These are phyloP conservation scores for Calonectria naviculata DNA, from an alignment of 2,329 filamentous ascomycete genomes.

Conservation along the genomic window DNA sequence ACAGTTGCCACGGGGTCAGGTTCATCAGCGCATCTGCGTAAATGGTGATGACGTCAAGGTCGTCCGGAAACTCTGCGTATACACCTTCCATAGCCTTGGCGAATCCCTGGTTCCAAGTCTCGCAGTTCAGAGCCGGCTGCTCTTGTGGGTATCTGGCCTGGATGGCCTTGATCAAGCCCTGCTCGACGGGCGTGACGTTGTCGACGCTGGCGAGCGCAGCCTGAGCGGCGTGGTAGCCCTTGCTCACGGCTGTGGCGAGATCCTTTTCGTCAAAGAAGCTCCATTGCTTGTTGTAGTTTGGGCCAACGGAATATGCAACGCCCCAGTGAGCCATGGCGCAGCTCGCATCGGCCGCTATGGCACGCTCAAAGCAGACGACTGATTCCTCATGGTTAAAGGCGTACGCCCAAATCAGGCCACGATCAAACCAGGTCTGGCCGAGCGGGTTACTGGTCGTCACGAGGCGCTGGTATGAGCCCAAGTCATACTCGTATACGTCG, in stretches of 20 bases:
- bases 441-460: background rate
- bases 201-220: background rate
- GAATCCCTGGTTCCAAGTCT: conserved; percentile 47
- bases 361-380: conserved; percentile 70
- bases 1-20: conserved; percentile 58
- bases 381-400: conserved; percentile 83
- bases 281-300: conserved; percentile 85
- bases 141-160: conserved; percentile 66
- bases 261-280: conserved; percentile 74
- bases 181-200: conserved; percentile 53
- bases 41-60: conserved; percentile 50
- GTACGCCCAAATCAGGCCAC: conserved; percentile 79
- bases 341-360: conserved; percentile 62
- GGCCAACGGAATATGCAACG: conserved; percentile 76
- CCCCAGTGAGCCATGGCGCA: conserved; percentile 78
- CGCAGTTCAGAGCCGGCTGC: conserved; percentile 58
- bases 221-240: conserved; percentile 14
- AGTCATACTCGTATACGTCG: conserved; percentile 11
- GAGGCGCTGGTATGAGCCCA: conserved; percentile 8
- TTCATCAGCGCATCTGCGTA: conserved; percentile 60
- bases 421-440: conserved; percentile 57
- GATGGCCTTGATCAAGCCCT: conserved; percentile 71
- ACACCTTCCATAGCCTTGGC: conserved; percentile 53
- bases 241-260: conserved; percentile 44
- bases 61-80: conserved; percentile 48